These are phyloP conservation scores for Plectranthus barbatus DNA, from an alignment of 257 asterid genomes.

Conservation along the genomic window DNA sequence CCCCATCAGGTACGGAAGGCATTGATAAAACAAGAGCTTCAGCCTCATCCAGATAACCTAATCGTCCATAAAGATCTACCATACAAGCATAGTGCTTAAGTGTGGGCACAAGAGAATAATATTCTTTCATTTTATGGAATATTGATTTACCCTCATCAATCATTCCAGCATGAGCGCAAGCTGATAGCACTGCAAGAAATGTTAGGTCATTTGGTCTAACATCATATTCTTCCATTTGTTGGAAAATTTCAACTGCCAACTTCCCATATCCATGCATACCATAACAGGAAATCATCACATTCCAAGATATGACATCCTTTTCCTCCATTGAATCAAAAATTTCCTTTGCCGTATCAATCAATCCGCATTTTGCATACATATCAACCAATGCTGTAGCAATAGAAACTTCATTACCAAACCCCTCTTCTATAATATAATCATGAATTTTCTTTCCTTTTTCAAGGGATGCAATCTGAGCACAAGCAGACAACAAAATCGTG, in stretches of 20 bases:
- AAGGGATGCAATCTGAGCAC: slow-evolving; percentile 45
- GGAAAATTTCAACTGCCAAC: slow-evolving; percentile 47
- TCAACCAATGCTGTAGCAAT: slow-evolving; percentile 62
- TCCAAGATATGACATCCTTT: slow-evolving; percentile 61
- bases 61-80: slow-evolving; percentile 68
- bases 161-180: slow-evolving; percentile 73
- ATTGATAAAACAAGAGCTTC: slow-evolving; percentile 54
- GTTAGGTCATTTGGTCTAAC: slow-evolving; percentile 50
- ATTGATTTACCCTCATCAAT: slow-evolving; percentile 48
- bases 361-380: slow-evolving; percentile 82
- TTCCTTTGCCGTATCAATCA: slow-evolving; percentile 42
- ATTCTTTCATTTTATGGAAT: slow-evolving; percentile 43
- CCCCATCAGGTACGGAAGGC: slow-evolving; percentile 66
- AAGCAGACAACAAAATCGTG: slow-evolving; percentile 50
- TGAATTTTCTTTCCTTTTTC: slow-evolving; percentile 50
- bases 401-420: slow-evolving; percentile 25
- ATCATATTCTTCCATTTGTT: slow-evolving; percentile 41
- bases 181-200: slow-evolving; percentile 66
- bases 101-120: slow-evolving; percentile 41
- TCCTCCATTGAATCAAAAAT: slow-evolving; percentile 41
- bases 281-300: slow-evolving; percentile 70
- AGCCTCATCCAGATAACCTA: slow-evolving; percentile 57
- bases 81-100: slow-evolving; percentile 70
- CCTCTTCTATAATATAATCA: slow-evolving; percentile 34
- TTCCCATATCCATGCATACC: slow-evolving; percentile 64